Base-by-base conservation (phyloP, 1,284 basidiomycete species). In the Coniophora puteana region DNA sequence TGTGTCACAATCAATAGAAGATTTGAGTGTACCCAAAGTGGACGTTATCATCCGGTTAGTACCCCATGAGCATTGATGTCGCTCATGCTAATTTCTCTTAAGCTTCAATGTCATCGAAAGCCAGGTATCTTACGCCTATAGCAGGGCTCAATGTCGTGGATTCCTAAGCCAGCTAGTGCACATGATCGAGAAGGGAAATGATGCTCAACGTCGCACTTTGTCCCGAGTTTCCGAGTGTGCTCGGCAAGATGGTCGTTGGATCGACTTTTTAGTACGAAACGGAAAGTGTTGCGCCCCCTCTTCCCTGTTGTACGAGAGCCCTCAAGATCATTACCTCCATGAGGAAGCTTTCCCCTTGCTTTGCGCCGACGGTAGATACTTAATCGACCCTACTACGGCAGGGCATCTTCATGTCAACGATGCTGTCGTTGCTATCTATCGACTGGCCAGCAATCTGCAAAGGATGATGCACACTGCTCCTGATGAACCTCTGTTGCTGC, bases 71-170 rank as follows among this genome's bases (percentile, higher is more conserved):
- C 18, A 23, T n/a, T 21, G 21, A 26, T 22, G 23, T 35, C 27
- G n/a, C n/a, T 47, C 40, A 25, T 38, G 39, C 42, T 35, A 44
- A 23, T 54, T 46, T 5, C 27, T 40, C 18, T 23, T 26, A 17
- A 85, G 83, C 43, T 87, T 76, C 50, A 73, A 87, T 51, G 50
- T 75, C 2, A 76, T 75, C 43, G 76, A 80, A 45, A 78, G 80
- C 45, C 74, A 78, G 37, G 53, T 83, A 12, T 78, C 77, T 1
- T 73, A 76, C 53, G 73, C 74, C 11, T 74, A 72, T 48, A 61
- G 71, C 32, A 72, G 70, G 27, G 68, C 71, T 32, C 66, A 68
- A 17, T 64, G 72, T 36, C 54, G 65, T 28, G 70, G 68, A 13
- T 59, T 61, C 25, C 63, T 70, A 43, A 71, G 76, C 43, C 72